Percentiles rank a stretch among this genome's conserved stretches.
phyloP scores from a whole-genome alignment of 768 basidiomycete genomes.

The Clitopilus passeckerianus region DNA sequence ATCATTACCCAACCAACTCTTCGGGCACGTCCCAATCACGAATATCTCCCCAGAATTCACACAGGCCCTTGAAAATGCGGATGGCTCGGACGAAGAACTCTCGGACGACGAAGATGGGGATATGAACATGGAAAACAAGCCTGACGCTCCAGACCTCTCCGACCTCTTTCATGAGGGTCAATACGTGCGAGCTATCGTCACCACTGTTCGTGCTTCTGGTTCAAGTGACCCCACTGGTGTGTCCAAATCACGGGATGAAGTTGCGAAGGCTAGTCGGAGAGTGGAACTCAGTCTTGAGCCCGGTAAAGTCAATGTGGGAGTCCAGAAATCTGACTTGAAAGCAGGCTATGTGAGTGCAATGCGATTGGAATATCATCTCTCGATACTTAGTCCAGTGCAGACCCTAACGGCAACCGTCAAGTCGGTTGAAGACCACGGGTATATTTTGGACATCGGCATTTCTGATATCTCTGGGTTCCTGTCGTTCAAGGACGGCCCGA shows the following conservation, averaged over 20 bases:
- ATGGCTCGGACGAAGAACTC: conserved; percentile 41
- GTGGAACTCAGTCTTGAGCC: conserved; percentile 86
- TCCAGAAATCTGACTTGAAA: conserved; percentile 74
- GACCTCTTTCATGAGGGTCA: conserved; percentile 83
- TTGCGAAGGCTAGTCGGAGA: conserved; percentile 62
- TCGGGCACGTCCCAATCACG: conserved; percentile 92
- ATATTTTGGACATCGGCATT: conserved; percentile 82
- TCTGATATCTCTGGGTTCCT: conserved; percentile 80
- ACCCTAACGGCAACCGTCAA: conserved; percentile 71
- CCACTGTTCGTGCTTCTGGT: conserved; percentile 63
- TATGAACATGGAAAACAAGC: conserved; percentile 17
- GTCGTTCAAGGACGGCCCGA: conserved; percentile 65
- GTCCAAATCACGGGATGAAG: conserved; percentile 62
- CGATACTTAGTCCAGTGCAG: conserved; percentile 31
- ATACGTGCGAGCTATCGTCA: conserved; percentile 77
- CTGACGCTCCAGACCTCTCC: conserved; percentile 55
- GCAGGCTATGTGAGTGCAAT: conserved; percentile 62
- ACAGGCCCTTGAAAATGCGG: conserved; percentile 57
- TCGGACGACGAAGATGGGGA: conserved; percentile 46
- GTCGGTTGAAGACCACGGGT: conserved; percentile 93
- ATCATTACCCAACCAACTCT: conserved; percentile 93
- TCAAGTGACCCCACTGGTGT: conserved; percentile 52
- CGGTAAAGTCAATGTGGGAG: conserved; percentile 76
- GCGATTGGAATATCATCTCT: conserved; percentile 1
- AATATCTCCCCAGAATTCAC: conserved; percentile 84